Evolutionary conservation across 2,329 filamentous ascomycete species (phyloP).

Genomic region (Aulographum hederae): DNA sequence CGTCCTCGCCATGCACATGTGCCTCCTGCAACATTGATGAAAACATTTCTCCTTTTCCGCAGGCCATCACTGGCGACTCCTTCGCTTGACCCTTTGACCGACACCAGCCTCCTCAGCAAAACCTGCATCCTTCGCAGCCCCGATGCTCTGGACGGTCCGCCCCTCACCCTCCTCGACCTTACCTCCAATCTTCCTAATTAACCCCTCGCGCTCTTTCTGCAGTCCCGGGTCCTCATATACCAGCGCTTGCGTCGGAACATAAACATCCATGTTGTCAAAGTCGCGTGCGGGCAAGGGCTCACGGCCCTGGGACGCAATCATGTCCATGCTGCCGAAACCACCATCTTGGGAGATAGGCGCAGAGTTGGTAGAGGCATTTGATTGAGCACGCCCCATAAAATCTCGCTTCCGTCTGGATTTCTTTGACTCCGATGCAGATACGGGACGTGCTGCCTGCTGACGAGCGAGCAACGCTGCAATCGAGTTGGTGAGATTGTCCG

Average conservation of each 20-base stretch:
- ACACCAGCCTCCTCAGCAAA: not conserved
- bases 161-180: slow-evolving; percentile 9
- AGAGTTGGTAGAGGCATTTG: not conserved
- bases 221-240: slow-evolving; percentile 18
- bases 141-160: not conserved
- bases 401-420: slow-evolving; percentile 1
- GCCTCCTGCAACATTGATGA: no score
- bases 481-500: no score
- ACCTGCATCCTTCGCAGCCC: not conserved
- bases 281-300: slow-evolving; percentile 6
- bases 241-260: slow-evolving; percentile 17
- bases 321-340: not conserved
- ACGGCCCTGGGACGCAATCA: not conserved
- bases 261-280: slow-evolving; percentile 9
- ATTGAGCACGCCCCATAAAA: slow-evolving; percentile 3
- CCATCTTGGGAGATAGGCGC: not conserved
- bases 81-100: not conserved
- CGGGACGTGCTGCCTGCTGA: slow-evolving; percentile 5
- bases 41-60: no score
- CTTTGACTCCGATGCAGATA: no score
- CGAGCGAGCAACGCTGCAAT: slow-evolving; percentile 8
- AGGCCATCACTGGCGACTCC: no score
- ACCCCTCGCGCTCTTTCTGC: slow-evolving; percentile 15
- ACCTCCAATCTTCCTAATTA: slow-evolving; percentile 18
- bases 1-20: no score